Percentiles rank a stretch among this genome's conserved stretches.
Conservation (phyloP, 805 yeast genomes). For the Ogataea saltuana region DNA sequence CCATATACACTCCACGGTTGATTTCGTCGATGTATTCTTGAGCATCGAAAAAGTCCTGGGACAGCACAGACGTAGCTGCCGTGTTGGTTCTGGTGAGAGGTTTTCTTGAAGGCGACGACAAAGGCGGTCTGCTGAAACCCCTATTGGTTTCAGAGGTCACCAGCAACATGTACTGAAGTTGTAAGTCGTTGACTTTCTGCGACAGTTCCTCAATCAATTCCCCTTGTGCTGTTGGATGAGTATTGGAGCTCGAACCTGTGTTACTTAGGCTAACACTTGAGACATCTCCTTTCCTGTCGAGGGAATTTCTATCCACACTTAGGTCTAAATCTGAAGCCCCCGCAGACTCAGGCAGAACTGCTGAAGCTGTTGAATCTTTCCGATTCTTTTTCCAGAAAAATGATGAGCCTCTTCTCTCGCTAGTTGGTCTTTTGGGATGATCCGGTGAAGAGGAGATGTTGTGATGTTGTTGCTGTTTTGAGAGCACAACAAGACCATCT, state of each 20-base stretch:
- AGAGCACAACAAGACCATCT: conserved; percentile 8
- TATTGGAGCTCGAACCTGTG: neutral
- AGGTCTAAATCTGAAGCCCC: conserved; percentile 6
- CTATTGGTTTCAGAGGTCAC: conserved; percentile 24
- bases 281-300: conserved; percentile 2
- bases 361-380: conserved; percentile 12
- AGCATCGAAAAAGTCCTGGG: conserved; percentile 69
- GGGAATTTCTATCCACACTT: neutral
- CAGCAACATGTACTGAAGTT: conserved; percentile 25
- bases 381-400: conserved; percentile 29
- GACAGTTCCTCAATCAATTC: conserved; percentile 18
- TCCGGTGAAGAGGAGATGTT: conserved; percentile 4
- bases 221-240: conserved; percentile 1
- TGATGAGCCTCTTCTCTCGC: conserved; percentile 21
- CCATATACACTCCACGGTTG: conserved; percentile 56
- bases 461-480: conserved; percentile 13
- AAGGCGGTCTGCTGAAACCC: conserved; percentile 24
- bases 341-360: neutral
- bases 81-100: conserved; percentile 30
- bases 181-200: conserved; percentile 24
- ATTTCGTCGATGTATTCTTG: conserved; percentile 55
- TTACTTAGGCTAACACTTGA: conserved; percentile 1
- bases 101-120: conserved; percentile 27
- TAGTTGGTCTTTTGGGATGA: conserved; percentile 10
- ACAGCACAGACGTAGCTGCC: conserved; percentile 39